These are phyloP conservation scores for Cucumis melo DNA, from an alignment of 306 rosid genomes.

Conservation along the genomic window DNA sequence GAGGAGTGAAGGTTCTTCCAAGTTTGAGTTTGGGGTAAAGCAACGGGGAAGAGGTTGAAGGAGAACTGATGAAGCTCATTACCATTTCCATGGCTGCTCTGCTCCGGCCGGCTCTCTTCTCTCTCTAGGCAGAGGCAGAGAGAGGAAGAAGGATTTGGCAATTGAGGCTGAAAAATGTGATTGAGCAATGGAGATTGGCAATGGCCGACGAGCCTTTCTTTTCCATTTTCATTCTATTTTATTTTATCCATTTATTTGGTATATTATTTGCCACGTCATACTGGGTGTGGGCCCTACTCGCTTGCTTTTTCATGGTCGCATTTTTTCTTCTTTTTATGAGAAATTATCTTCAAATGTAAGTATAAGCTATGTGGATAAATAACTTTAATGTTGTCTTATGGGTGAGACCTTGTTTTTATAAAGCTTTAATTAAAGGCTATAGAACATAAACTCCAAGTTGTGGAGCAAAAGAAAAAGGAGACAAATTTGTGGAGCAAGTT, in stretches of 20 bases:
- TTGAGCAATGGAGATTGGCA: not conserved
- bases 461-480: no score
- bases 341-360: no score
- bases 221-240: not conserved
- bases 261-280: no score
- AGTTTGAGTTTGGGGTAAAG: conserved; percentile 6
- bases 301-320: no score
- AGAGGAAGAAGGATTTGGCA: conserved; percentile 26
- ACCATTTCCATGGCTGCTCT: conserved; percentile 44
- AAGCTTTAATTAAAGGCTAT: no score
- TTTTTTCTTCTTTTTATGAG: no score
- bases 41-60: conserved; percentile 18
- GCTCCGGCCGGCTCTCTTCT: conserved; percentile 7
- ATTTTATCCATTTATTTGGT: not conserved
- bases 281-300: no score
- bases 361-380: no score
- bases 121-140: conserved; percentile 10
- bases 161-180: conserved; percentile 21
- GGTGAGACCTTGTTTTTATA: no score
- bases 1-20: conserved; percentile 19
- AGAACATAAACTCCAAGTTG: no score
- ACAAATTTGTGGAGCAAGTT: no score
- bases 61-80: conserved; percentile 16
- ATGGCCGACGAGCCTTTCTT: not conserved
- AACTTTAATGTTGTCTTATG: no score